Percentiles rank a stretch among this genome's conserved stretches.
phyloP scores from a whole-genome alignment of 768 basidiomycete species.

The Dendrothele bispora region DNA sequence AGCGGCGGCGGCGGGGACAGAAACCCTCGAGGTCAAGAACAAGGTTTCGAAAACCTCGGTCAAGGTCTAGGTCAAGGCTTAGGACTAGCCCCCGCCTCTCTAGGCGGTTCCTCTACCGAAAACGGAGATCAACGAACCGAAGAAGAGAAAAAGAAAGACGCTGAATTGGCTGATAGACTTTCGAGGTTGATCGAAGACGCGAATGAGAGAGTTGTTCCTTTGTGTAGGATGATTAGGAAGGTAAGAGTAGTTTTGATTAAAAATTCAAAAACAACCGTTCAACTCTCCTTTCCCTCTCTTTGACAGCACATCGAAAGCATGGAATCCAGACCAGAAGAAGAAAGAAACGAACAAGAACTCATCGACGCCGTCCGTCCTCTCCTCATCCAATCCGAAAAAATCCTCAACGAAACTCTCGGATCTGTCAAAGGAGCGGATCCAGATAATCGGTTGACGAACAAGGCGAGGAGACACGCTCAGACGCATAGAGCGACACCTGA shows the following conservation, averaged over 20 bases:
- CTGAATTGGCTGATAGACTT: slow-evolving; percentile 30
- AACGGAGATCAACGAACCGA: slow-evolving; percentile 19
- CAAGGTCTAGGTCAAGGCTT: too few relatives aligned
- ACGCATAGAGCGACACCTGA: slow-evolving; percentile 35
- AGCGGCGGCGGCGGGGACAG: too few relatives aligned
- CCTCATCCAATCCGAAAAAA: slow-evolving; percentile 35
- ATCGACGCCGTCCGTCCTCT: slow-evolving; percentile 34
- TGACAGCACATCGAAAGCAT: slow-evolving; percentile 33
- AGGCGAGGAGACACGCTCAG: slow-evolving; percentile 30
- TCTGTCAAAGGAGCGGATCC: slow-evolving; percentile 34
- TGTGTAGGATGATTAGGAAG: slow-evolving; percentile 35
- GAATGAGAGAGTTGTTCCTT: slow-evolving; percentile 24
- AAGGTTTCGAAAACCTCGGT: slow-evolving; percentile 64
- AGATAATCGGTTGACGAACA: slow-evolving; percentile 30
- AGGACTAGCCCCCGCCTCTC: too few relatives aligned
- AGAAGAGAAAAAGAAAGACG: slow-evolving; percentile 21
- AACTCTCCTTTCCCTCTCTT: background rate
- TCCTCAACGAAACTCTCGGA: slow-evolving; percentile 35
- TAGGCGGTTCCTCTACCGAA: too few relatives aligned
- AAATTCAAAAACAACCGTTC: slow-evolving; percentile 28
- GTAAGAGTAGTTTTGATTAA: slow-evolving; percentile 29
- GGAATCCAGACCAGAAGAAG: slow-evolving; percentile 30
- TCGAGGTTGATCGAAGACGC: slow-evolving; percentile 32
- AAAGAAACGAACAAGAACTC: slow-evolving; percentile 31
- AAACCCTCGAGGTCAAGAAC: slow-evolving; percentile 67